Conservation (phyloP, 306 rosid species). For the apple (Malus domestica) region DNA sequence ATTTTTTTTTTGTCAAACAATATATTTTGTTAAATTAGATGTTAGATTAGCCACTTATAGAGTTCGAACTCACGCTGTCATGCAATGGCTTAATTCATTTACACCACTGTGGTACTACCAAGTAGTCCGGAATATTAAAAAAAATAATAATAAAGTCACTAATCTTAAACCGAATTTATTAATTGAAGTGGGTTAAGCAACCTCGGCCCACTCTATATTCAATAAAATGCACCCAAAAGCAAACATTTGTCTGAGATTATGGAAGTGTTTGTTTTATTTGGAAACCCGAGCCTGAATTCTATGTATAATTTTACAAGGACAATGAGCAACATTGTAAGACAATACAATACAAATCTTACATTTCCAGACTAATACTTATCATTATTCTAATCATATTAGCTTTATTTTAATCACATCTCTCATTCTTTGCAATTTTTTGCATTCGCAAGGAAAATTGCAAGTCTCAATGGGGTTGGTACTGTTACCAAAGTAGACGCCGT, state of each 20-base stretch:
- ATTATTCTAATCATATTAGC: not conserved
- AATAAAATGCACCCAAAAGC: not conserved
- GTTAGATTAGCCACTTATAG: too few relatives aligned
- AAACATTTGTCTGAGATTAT: constrained; percentile 4
- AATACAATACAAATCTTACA: not conserved
- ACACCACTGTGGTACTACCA: too few relatives aligned
- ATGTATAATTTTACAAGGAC: not conserved
- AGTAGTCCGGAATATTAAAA: too few relatives aligned
- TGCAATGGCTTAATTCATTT: too few relatives aligned
- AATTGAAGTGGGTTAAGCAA: not conserved
- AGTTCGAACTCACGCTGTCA: too few relatives aligned
- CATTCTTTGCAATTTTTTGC: not conserved
- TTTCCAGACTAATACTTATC: not conserved
- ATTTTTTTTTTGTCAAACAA: too few relatives aligned
- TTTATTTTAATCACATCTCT: not conserved
- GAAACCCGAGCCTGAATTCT: not conserved
- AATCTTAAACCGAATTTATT: not conserved
- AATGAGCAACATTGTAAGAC: not conserved
- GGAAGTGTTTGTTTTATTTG: constrained; percentile 9
- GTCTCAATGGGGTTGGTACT: not conserved
- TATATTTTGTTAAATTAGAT: too few relatives aligned
- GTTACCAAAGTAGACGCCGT: not conserved
- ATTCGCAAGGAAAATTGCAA: not conserved
- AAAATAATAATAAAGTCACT: not conserved
- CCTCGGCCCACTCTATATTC: not conserved